Base-by-base conservation (phyloP, 306 rosid species). In the Trifolium repens region DNA sequence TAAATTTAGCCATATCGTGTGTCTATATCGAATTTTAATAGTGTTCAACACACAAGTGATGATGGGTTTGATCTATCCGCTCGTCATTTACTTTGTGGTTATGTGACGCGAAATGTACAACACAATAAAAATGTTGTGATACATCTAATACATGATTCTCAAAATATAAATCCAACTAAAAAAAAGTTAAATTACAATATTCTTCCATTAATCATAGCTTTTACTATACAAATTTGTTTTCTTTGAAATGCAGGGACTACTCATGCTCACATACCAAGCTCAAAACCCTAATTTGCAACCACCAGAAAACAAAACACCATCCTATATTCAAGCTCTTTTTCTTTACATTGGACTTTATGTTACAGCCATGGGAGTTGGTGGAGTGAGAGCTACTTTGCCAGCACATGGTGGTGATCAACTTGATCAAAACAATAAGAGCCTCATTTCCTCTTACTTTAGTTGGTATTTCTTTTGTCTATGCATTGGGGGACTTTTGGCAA, bases 321-420 rank as follows among this genome's bases (percentile, higher is more conserved):
- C 69, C 0, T 11, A 5, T 2, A 40, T 14, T 30, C 72, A 86
- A 50, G 83, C 22, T 16, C 72, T 74, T 12, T 44, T 83, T 34
- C 78, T 83, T 5, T 71, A 74, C 39, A 46, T 42, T 1, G 89
- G 89, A 15, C 71, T 83, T 54, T 74, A 80, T 62, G 44, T 52
- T 5, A 34, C 57, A 2, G 89, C 89, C 50, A 16, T 8, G 6
- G 83, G 83, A 43, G 52, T 72, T 4, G 87, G 79, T 15, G 87
- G 89, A 35, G n/a, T 74, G 13, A 77, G 61, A 72, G 76, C 85
- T 19, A 43, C 80, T 49, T 80, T 86, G 50, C 72, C 79, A 16
- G 64, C 87, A 59, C 85, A 86, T 46, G 89, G 89, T n/a, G 89
- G 85, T 7, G 85, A 83, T 69, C 87, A 83, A 57, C 77, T 83